Base-by-base conservation (phyloP, 2,329 filamentous ascomycete species). In the Bimuria novae-zelandiae region DNA sequence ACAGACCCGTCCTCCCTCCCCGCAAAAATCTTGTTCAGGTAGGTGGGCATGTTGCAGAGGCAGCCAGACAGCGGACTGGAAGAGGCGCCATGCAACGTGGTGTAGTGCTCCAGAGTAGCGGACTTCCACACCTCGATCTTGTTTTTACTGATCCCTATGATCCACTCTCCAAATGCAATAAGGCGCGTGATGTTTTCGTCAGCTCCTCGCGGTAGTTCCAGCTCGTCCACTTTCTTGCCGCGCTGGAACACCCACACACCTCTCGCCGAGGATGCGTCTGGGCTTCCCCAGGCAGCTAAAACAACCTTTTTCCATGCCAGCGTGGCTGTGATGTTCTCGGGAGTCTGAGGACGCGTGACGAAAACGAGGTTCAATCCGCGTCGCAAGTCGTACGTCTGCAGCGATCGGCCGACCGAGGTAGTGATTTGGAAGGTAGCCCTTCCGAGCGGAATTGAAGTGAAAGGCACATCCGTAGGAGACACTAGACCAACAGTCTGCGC, bases 371-470 rank as follows among this genome's bases (percentile, higher is more conserved):
- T 93, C 56, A 99, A 83, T 41, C 93, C 93, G 65, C 88, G 86
- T 73, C 89, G 90, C 56, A 99, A 79, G 72, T 99, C 94, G 78
- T 99, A 99, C 0, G 94, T 99, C 76, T 99, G 94, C 41, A 99
- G 82, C 54, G 88, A 90, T 66, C 87, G 85, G 57, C 93, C 94
- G 56, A 95, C 89, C 0, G 91, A 97, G 25, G 94, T 99, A 29
- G 94, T 97, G 74, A 99, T 91, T 73, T 99, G 94, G 71, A 96
- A 99, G 3, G 92, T 96, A 0, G 90, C 93, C 76, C 96, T 96
- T 52, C 94, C 94, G 14, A 96, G 81, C 0, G 93, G 89, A 27
- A 95, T 83, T 5, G 89, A 89, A 2, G 93, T 92, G 70, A 99
- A 97, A 0, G 94, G 93, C 0, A 97, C 91, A 43, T 81, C 77